phyloP scores from a whole-genome alignment of 208 protist species.

The Entamoeba invadens region DNA sequence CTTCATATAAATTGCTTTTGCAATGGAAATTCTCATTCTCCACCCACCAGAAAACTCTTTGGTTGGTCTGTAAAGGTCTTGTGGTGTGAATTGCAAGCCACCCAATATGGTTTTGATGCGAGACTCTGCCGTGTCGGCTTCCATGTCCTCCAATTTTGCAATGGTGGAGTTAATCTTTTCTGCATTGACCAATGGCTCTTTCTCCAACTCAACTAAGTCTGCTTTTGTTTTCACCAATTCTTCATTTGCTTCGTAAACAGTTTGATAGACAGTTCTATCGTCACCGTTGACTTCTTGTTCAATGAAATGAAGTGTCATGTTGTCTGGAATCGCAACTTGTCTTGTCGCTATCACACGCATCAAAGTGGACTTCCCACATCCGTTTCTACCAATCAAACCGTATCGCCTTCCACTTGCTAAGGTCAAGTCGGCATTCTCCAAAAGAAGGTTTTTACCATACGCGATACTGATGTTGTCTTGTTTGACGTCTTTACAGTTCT shows the following conservation, averaged over 20 bases:
- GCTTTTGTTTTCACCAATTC: neutral
- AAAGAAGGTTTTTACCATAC: constrained; percentile 3
- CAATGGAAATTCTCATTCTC: constrained; percentile 65
- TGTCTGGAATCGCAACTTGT: neutral
- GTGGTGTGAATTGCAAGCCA: constrained; percentile 18
- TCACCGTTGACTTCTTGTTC: neutral
- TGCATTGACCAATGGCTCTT: neutral
- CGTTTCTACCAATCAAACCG: constrained; percentile 61
- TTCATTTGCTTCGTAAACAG: neutral
- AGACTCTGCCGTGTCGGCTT: neutral
- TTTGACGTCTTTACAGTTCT: neutral
- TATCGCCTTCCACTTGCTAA: constrained; percentile 38
- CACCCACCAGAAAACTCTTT: constrained; percentile 40
- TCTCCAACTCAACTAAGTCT: neutral
- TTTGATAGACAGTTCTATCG: neutral
- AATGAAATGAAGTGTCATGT: neutral
- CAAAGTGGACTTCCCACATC: constrained; percentile 70
- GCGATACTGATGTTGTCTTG: neutral
- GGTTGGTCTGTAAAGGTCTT: neutral
- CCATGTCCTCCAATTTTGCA: neutral
- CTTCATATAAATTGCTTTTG: constrained; percentile 67
- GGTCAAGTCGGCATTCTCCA: constrained; percentile 13
- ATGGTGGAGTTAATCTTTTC: constrained; percentile 4
- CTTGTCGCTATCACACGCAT: constrained; percentile 52
- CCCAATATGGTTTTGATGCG: neutral